Conservation (phyloP, 768 basidiomycete species). For the Podaxis carcinomalis region DNA sequence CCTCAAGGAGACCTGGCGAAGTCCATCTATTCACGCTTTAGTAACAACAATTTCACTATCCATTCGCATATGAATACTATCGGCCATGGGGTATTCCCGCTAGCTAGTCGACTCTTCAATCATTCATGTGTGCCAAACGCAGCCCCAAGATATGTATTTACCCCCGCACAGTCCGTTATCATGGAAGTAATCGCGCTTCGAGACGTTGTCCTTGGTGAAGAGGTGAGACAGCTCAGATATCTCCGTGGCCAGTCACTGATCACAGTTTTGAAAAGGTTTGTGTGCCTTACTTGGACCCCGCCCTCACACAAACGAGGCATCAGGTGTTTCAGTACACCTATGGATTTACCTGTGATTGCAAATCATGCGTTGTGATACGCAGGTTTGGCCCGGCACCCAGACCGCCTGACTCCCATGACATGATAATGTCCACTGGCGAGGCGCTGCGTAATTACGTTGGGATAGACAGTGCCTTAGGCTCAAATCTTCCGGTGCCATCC, state of each 20-base stretch:
- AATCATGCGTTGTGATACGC: conserved; percentile 47
- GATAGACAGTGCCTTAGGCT: conserved; percentile 19
- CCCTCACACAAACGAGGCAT: conserved; percentile 56
- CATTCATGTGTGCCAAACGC: conserved; percentile 80
- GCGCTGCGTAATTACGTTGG: conserved; percentile 36
- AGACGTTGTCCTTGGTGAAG: conserved; percentile 53
- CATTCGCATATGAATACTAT: conserved; percentile 68
- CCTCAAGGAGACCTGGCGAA: conserved; percentile 27
- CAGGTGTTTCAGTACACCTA: conserved; percentile 59
- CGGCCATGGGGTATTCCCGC: conserved; percentile 73
- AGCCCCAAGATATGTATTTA: conserved; percentile 53
- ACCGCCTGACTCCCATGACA: conserved; percentile 30
- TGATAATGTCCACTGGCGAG: conserved; percentile 25
- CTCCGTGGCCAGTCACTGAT: conserved; percentile 2
- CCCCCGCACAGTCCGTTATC: conserved; percentile 27
- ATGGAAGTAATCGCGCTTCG: conserved; percentile 69
- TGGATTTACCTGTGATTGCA: conserved; percentile 63
- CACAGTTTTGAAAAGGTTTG: conserved; percentile 44
- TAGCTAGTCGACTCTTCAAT: conserved; percentile 78
- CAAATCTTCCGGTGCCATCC: conserved; percentile 25
- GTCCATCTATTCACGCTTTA: conserved; percentile 54
- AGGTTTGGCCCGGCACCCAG: conserved; percentile 31
- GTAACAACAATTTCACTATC: conserved; percentile 79
- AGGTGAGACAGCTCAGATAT: conserved; percentile 40
- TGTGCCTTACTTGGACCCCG: conserved; percentile 77